A percentile compares a stretch with the other conserved stretches of the same genome.
phyloP scores from a whole-genome alignment of 306 rosid species.

The Ziziphus jujuba region DNA sequence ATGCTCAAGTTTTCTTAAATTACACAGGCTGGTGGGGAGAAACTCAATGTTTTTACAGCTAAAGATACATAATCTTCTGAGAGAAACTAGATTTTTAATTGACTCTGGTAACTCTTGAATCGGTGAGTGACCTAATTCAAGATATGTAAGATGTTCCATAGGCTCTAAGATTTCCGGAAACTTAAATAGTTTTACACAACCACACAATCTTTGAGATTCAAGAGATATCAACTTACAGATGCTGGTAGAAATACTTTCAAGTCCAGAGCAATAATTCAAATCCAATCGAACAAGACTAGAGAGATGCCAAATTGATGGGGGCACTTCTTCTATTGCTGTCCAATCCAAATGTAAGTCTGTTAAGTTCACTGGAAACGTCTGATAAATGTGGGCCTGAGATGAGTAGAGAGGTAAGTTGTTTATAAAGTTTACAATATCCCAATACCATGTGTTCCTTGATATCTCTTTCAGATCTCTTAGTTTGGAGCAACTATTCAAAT shows the following conservation, averaged over 20 bases:
- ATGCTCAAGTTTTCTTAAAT: neutral
- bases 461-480: neutral
- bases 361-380: neutral
- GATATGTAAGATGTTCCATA: neutral
- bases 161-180: constrained; percentile 14
- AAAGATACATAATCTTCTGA: neutral
- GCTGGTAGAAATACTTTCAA: constrained; percentile 2
- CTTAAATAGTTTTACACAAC: neutral
- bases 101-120: constrained; percentile 3
- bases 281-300: neutral
- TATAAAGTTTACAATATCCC: no score
- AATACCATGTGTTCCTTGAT: neutral
- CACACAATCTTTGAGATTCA: no score
- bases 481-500: neutral
- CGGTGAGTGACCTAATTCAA: neutral
- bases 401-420: no score
- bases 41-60: no score
- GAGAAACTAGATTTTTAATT: neutral
- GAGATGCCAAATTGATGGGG: constrained; percentile 3
- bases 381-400: no score
- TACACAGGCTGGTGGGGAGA: no score
- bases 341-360: neutral
- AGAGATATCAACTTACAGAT: neutral
- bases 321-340: neutral
- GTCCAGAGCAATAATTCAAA: accelerated